Conservation (phyloP, 352 stramenopile species). For the Phytophthora colocasiae region DNA sequence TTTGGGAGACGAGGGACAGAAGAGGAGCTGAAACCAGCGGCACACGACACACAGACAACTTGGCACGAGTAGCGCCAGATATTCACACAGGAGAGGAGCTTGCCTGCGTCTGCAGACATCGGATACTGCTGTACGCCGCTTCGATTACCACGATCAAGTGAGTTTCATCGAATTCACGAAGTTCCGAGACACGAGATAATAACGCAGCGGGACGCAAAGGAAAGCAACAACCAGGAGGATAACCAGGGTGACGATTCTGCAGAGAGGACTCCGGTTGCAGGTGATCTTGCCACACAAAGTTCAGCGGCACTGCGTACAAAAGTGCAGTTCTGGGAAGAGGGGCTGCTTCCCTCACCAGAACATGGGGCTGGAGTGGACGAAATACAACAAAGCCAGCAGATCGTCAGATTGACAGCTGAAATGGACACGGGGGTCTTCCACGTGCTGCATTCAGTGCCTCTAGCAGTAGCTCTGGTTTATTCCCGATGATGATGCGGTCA, state of each 20-base stretch:
- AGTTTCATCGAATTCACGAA: constrained; percentile 19
- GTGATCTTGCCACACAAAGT: constrained; percentile 28
- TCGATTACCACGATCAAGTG: constrained; percentile 24
- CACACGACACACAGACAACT: constrained; percentile 14
- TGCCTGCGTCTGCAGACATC: background rate
- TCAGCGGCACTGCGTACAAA: constrained; percentile 40
- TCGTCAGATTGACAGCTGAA: constrained; percentile 12
- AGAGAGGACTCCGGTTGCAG: constrained; percentile 31
- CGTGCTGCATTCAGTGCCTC: constrained; percentile 34
- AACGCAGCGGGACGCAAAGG: constrained; percentile 25
- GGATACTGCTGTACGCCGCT: constrained; percentile 37
- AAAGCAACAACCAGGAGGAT: constrained; percentile 35
- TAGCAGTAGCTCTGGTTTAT: constrained; percentile 34
- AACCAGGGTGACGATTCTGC: constrained; percentile 33
- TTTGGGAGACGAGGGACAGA: constrained; percentile 23
- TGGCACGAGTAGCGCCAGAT: constrained; percentile 5
- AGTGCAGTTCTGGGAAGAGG: constrained; percentile 25
- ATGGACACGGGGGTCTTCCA: constrained; percentile 14
- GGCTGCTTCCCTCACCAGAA: constrained; percentile 21
- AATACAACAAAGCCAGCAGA: constrained; percentile 31
- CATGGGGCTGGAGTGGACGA: constrained; percentile 12
- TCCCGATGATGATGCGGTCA: constrained; percentile 31
- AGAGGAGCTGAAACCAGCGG: constrained; percentile 23
- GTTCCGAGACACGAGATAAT: constrained; percentile 28
- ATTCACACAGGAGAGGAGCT: constrained; percentile 22